Evolutionary conservation across 2,329 filamentous ascomycete species (phyloP).

Genomic region (Boeremia exigua): DNA sequence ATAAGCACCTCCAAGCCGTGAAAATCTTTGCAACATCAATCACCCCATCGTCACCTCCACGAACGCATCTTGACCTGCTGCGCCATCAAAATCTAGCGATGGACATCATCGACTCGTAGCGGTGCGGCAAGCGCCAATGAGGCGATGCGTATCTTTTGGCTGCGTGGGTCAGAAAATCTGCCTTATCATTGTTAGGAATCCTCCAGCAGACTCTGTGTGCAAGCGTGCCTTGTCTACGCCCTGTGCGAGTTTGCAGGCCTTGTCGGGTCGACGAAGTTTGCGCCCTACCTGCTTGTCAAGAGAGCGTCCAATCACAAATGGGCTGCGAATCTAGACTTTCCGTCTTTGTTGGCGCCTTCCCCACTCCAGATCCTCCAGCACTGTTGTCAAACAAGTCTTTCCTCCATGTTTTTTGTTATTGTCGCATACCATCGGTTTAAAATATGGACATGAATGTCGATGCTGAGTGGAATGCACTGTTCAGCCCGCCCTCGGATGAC

Average conservation of each 20-base stretch:
- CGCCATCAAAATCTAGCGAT: not conserved
- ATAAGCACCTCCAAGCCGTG: not conserved
- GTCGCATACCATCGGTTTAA: conserved; percentile 12
- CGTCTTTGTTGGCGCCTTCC: conserved; percentile 7
- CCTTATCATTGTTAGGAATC: not conserved
- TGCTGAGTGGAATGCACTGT: conserved; percentile 13
- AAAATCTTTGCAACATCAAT: conserved; percentile 1
- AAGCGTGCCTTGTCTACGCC: conserved; percentile 4
- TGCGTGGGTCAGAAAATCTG: not conserved
- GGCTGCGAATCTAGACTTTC: conserved; percentile 3
- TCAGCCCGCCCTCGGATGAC: conserved; percentile 4
- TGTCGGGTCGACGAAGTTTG: not conserved
- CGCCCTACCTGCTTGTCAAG: conserved; percentile 10
- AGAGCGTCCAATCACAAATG: conserved; percentile 4
- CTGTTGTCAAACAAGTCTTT: not conserved
- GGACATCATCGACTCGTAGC: not conserved
- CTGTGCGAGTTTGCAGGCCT: conserved; percentile 6
- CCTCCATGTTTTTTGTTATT: not conserved
- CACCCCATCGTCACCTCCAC: not conserved
- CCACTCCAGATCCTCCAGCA: conserved; percentile 3
- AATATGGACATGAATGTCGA: conserved; percentile 8
- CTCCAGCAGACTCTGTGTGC: not conserved
- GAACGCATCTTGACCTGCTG: not conserved
- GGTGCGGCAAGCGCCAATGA: not conserved
- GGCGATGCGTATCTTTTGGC: not conserved